Base-by-base conservation (phyloP, 108 stramenopile species). In the Asterionellopsis glacialis region DNA sequence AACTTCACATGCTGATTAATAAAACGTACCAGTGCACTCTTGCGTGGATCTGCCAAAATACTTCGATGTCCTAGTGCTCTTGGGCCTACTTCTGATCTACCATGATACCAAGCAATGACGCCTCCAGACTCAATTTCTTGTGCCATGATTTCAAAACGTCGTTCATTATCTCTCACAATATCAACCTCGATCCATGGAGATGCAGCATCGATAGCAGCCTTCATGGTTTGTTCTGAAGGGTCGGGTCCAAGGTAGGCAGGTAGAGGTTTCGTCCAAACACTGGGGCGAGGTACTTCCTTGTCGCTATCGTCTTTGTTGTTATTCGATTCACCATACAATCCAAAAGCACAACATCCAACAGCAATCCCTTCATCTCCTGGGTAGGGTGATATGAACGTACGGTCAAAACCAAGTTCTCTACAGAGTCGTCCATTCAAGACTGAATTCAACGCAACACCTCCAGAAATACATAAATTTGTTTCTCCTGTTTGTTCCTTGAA, bases 281-380 rank as follows among this genome's bases (percentile, higher is more conserved):
- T 41, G 45, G 82, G 79, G 14, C 59, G 19, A 44, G 25, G 9
- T 23, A 13, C 48, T 15, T 22, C 51, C 25, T 70, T 18, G 9
- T 44, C 40, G 1, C 25, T 33, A 6, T 52, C 28, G 47, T 48
- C 7, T 1, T 48, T 23, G 53, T 47, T 33, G 5, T 2, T 33
- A 33, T 33, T 7, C 9, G 9, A 48, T 48, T 48, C 47, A 41
- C 90, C 90, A 67, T 87, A 89, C 13, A 90, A 70, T 15, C 89
- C 96, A 70, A 75, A 95, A 6, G 91, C 89, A 55, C 90, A 94
- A 67, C 95, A 96, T 11, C 96, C 96, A 26, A 96, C 73, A 21
- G 95, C 89, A 63, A 97, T 85, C 4, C 95, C 96, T 59, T 96
- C 96, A 70, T 97, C 96, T 22, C 94, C 94, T 5, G 95, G 91